These are phyloP conservation scores for Glycyrrhiza uralensis DNA, from an alignment of 306 rosid genomes.

Conservation along the genomic window DNA sequence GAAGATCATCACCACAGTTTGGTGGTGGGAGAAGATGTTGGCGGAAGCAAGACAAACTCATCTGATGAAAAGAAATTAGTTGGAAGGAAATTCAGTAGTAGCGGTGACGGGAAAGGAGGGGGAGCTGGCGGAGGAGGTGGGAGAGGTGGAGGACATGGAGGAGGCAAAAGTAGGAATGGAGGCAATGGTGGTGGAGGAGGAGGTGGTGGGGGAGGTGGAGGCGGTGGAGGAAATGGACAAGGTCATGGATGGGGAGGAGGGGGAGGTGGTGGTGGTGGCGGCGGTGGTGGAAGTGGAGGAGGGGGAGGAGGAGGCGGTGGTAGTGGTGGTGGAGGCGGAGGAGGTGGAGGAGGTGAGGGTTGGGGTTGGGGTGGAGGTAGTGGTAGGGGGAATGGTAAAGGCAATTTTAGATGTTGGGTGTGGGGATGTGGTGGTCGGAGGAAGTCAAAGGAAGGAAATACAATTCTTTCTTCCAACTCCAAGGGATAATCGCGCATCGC, in stretches of 20 bases:
- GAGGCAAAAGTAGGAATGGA: background rate
- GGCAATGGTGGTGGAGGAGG: slow-evolving; percentile 1
- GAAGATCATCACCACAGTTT: background rate
- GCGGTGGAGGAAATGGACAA: background rate
- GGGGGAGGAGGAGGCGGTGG: background rate
- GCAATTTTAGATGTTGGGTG: slow-evolving; percentile 31
- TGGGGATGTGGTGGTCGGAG: slow-evolving; percentile 31
- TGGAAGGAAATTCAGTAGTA: slow-evolving; percentile 3
- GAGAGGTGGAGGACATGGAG: background rate
- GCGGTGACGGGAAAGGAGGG: background rate
- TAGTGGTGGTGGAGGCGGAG: background rate
- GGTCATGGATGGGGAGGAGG: background rate
- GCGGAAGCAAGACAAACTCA: background rate
- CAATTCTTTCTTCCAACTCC: background rate
- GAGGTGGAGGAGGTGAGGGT: background rate
- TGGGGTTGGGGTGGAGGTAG: background rate
- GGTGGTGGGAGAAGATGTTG: background rate
- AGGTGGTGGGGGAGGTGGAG: background rate
- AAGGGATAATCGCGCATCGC: background rate
- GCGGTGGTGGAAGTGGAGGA: background rate
- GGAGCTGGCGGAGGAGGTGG: background rate
- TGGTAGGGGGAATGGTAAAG: background rate
- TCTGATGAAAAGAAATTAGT: background rate
- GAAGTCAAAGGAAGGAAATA: background rate
- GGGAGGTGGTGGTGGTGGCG: background rate